Evolutionary conservation across 2,329 filamentous ascomycete species (phyloP).

Genomic region (Eutypa lata): DNA sequence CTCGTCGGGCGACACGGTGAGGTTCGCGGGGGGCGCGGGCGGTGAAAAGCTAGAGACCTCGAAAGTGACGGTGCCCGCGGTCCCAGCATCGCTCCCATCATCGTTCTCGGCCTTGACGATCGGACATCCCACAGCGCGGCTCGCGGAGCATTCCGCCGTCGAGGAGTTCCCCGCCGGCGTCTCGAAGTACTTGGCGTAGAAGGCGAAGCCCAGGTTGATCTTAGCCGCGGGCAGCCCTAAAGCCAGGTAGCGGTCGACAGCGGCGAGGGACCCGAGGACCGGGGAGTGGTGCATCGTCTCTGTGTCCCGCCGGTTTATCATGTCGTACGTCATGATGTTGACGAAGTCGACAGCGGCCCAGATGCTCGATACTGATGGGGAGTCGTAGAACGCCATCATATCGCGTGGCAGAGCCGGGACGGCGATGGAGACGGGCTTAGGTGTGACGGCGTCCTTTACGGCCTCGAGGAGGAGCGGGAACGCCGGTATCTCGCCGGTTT

Average conservation of each 20-base stretch:
- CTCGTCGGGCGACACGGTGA: slow-evolving; percentile 13
- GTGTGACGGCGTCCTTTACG: slow-evolving; percentile 56
- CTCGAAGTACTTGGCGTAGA: slow-evolving; percentile 66
- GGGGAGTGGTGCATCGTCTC: slow-evolving; percentile 63
- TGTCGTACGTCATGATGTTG: slow-evolving; percentile 70
- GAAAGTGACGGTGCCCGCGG: slow-evolving; percentile 57
- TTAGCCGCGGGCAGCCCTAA: slow-evolving; percentile 53
- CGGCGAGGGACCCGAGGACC: slow-evolving; percentile 48
- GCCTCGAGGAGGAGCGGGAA: slow-evolving; percentile 60
- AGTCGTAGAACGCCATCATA: slow-evolving; percentile 64
- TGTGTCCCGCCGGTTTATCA: slow-evolving; percentile 70
- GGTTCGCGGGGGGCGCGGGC: slow-evolving; percentile 15
- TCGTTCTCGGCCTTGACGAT: slow-evolving; percentile 55
- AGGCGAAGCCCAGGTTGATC: slow-evolving; percentile 65
- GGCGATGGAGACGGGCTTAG: slow-evolving; percentile 63
- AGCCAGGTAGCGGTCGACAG: slow-evolving; percentile 56
- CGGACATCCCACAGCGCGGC: slow-evolving; percentile 42
- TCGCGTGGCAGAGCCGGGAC: slow-evolving; percentile 61
- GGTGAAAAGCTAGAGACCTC: slow-evolving; percentile 28
- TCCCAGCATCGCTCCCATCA: slow-evolving; percentile 52
- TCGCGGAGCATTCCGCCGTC: background rate
- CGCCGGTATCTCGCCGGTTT: slow-evolving; percentile 56
- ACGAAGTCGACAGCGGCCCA: slow-evolving; percentile 62
- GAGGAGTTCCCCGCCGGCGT: slow-evolving; percentile 23
- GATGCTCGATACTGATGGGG: slow-evolving; percentile 53